Evolutionary conservation across 2,329 filamentous ascomycete species (phyloP).

Genomic region (Xylariaceae sp.): DNA sequence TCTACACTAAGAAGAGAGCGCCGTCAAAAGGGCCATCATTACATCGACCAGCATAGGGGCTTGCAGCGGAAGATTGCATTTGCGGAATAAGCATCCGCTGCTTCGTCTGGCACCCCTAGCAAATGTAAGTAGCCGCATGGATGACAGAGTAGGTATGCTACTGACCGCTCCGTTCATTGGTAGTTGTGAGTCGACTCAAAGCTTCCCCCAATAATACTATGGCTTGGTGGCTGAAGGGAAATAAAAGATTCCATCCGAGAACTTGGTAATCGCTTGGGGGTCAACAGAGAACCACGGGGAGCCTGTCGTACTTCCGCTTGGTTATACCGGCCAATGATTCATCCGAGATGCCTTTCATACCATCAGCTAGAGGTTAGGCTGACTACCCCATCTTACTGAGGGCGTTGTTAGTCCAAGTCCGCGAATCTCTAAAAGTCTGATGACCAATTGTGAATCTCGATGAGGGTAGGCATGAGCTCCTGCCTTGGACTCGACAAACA

Average conservation of each 20-base stretch:
- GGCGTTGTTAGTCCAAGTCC: not conserved
- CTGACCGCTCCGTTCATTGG: not conserved
- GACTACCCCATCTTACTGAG: not conserved
- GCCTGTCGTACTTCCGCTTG: not conserved
- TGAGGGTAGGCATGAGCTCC: not conserved
- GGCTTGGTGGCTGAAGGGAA: not conserved
- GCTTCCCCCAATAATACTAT: not conserved
- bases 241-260: not conserved
- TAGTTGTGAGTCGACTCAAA: not conserved
- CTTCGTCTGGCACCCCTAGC: not conserved
- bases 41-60: not conserved
- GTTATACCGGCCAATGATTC: not conserved
- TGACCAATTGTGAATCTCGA: not conserved
- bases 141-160: not conserved
- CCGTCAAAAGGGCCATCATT: not conserved
- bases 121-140: not conserved
- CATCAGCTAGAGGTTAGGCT: not conserved
- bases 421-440: not conserved
- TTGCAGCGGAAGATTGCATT: not conserved
- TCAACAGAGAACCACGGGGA: not conserved
- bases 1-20: not conserved
- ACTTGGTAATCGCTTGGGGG: not conserved
- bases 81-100: not conserved
- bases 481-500: not conserved
- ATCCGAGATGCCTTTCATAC: not conserved